Evolutionary conservation across 2,329 filamentous ascomycete genomes (phyloP), one percentile per base, ranked within the genome.

Genomic region (Xylaria polymorpha): DNA sequence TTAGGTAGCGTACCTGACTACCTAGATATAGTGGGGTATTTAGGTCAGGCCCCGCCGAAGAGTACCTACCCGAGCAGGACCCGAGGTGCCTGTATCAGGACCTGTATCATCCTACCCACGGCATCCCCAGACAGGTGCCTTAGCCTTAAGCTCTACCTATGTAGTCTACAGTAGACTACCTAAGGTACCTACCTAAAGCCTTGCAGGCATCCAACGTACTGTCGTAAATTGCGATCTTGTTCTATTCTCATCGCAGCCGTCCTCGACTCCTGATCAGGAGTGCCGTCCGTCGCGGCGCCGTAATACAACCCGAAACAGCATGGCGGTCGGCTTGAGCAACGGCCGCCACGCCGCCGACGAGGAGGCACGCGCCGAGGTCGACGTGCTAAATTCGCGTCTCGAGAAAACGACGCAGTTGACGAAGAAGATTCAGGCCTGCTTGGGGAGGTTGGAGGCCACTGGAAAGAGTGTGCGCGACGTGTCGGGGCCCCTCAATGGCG

Each of bases 331-430:
- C 68, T 73, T 85, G 61, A 78, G 77, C 70, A 82, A 79, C 63
- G 80, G 78, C 71, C 82, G 84, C 64, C 84, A 86, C 76, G 84
- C 86, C 39, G 82, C 86, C 61, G 90, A 92, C 75, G 90, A 92
- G 78, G 89, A 92, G 80, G 88, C 89, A 53, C 85, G 88, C 66
- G 90, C 90, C 55, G 90, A 92, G 79, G 90, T 92, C 64, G 90
- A 92, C 73, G 90, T 92, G 37, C 83, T 92, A 57, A 91, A 90
- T 74, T 91, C 89, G 63, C 85, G 90, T 46, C 89, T 98, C 71
- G 94, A 97, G 75, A 98, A 97, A 86, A 97, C 97, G 74, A 92
- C 94, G 69, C 90, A 94, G 77, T 87, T 98, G 79, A 97, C 94
- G 39, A 97, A 96, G 84, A 97, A 97, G 85, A 98, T 99, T 65